phyloP scores from a whole-genome alignment of 345 rosid species.

The Eucalyptus melliodora region DNA sequence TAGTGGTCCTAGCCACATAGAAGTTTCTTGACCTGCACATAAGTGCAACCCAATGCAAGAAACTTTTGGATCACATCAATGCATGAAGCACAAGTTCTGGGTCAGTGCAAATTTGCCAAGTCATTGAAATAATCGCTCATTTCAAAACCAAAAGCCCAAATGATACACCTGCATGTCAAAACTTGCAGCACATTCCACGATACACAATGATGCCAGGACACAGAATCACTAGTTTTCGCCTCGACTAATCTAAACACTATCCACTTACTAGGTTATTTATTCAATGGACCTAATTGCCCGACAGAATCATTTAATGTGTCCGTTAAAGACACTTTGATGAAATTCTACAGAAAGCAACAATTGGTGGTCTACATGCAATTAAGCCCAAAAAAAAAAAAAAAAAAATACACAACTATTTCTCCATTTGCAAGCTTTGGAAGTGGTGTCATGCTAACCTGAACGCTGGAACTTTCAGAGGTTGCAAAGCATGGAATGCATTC shows the following conservation, averaged over 20 bases:
- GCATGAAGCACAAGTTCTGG: neutral
- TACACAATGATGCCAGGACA: neutral
- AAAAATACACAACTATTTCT: neutral
- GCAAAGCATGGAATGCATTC: constrained; percentile 75
- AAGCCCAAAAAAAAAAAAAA: neutral
- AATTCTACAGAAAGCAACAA: neutral
- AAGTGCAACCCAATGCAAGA: neutral
- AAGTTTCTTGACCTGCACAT: neutral
- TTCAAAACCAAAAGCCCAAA: neutral
- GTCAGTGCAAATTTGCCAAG: neutral
- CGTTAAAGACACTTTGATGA: neutral
- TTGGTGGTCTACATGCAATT: neutral
- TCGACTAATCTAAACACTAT: neutral
- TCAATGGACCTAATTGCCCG: neutral
- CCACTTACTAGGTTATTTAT: neutral
- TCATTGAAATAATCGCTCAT: neutral
- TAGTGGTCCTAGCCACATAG: neutral
- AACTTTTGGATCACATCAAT: neutral
- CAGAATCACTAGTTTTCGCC: neutral
- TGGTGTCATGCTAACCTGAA: constrained; percentile 45
- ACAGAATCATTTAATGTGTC: neutral
- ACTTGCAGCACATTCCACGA: neutral
- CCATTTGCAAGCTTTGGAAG: neutral
- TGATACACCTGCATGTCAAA: neutral
- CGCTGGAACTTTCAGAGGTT: constrained; percentile 86